phyloP scores from a whole-genome alignment of 192 early-diverging fungal species.

The Coemansia sp. region DNA sequence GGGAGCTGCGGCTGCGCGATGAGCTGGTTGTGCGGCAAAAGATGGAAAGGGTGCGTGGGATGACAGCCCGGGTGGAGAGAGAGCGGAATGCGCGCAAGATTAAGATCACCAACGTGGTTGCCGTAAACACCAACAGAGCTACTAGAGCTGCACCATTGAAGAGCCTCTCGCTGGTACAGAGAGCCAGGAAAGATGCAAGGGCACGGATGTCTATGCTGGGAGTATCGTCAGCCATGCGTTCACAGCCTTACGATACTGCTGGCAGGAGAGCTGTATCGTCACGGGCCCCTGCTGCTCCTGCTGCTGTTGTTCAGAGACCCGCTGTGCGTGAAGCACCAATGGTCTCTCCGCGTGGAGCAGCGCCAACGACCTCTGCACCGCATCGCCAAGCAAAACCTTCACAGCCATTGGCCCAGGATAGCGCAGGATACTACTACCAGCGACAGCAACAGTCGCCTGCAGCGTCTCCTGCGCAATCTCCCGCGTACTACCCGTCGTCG shows the following conservation, averaged over 20 bases:
- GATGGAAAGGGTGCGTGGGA: conserved; percentile 26
- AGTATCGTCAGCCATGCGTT: neutral
- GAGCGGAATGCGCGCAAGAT: conserved; percentile 29
- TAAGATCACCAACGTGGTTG: neutral
- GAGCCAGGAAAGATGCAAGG: conserved; percentile 25
- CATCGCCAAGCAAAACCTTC: no score
- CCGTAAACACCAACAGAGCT: neutral
- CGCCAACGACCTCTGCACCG: neutral
- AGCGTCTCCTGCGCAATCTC: conserved; percentile 30
- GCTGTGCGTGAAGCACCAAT: no score
- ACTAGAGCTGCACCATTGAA: neutral
- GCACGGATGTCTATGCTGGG: conserved; percentile 35
- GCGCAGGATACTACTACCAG: neutral
- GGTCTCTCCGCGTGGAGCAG: neutral
- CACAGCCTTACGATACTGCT: neutral
- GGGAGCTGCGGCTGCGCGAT: conserved; percentile 24
- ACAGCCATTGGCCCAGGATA: no score
- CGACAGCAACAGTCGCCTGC: conserved; percentile 13
- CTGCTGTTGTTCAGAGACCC: neutral
- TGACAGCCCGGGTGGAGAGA: conserved; percentile 22
- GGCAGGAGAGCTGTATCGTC: no score
- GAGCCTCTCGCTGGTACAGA: conserved; percentile 24
- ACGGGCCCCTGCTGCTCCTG: neutral
- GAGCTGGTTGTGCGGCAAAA: conserved; percentile 36
- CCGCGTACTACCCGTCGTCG: conserved; percentile 26